A percentile compares a stretch with the other conserved stretches of the same genome.
Evolutionary conservation across 257 asterid species (phyloP).

Genomic region (Ehretia macrophylla): DNA sequence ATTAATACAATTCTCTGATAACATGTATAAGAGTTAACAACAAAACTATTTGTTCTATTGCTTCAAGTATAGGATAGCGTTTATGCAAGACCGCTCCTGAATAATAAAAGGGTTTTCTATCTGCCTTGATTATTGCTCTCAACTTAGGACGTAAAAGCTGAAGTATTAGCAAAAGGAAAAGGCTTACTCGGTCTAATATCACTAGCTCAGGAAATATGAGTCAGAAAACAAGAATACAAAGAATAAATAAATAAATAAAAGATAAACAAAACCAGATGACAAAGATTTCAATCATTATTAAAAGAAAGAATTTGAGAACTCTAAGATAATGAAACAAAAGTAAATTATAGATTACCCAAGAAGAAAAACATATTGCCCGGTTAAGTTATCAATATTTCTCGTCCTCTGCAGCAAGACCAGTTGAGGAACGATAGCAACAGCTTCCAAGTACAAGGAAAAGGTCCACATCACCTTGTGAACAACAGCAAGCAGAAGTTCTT

Average conservation of each 20-base stretch:
- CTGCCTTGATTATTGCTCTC: too few species aligned
- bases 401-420: slow-evolving; percentile 58
- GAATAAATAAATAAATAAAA: background rate
- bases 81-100: too few species aligned
- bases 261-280: background rate
- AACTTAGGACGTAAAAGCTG: too few species aligned
- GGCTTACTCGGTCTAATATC: too few species aligned
- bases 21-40: too few species aligned
- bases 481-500: slow-evolving; percentile 5
- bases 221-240: too few species aligned
- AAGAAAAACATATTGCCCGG: slow-evolving; percentile 57
- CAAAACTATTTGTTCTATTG: too few species aligned
- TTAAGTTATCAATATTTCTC: slow-evolving; percentile 56
- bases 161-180: too few species aligned
- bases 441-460: slow-evolving; percentile 53
- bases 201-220: too few species aligned
- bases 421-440: slow-evolving; percentile 63
- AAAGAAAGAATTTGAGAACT: background rate
- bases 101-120: too few species aligned
- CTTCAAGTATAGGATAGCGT: too few species aligned
- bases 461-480: slow-evolving; percentile 46
- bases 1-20: too few species aligned
- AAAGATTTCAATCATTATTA: background rate
- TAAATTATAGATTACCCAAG: slow-evolving; percentile 36
- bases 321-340: background rate